These are phyloP conservation scores for Claviceps quebecensis DNA, from an alignment of 2,329 filamentous ascomycete genomes.

Conservation along the genomic window DNA sequence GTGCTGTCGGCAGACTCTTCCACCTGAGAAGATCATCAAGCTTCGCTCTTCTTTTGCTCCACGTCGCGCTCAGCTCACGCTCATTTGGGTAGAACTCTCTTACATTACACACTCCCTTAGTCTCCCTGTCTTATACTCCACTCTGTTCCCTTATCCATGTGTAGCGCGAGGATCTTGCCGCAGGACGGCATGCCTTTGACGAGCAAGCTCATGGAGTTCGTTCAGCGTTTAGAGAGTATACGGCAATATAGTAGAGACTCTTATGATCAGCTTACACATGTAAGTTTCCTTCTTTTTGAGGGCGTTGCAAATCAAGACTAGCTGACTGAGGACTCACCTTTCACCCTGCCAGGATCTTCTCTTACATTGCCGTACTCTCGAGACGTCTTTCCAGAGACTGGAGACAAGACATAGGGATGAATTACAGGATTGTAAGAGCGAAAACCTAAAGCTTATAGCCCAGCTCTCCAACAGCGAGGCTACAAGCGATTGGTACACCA, in stretches of 20 bases:
- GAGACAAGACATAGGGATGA: conserved; percentile 27
- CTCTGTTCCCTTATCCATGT: background rate
- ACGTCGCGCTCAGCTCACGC: too few species aligned
- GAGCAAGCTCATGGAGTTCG: conserved; percentile 28
- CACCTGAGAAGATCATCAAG: too few species aligned
- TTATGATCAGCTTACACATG: conserved; percentile 33
- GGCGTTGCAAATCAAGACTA: background rate
- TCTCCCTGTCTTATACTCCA: background rate
- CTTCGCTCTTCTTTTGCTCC: too few species aligned
- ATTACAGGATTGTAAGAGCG: conserved; percentile 31
- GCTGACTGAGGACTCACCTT: background rate
- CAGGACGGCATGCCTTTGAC: conserved; percentile 12
- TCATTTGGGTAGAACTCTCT: too few species aligned
- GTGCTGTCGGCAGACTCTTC: too few species aligned
- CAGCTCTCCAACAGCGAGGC: conserved; percentile 26
- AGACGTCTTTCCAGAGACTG: conserved; percentile 29
- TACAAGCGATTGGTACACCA: conserved; percentile 19
- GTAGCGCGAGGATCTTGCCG: background rate
- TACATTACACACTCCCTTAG: too few species aligned
- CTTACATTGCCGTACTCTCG: conserved; percentile 24
- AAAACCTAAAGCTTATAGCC: conserved; percentile 38
- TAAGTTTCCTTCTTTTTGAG: conserved; percentile 9
- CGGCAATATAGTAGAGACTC: conserved; percentile 26
- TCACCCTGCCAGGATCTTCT: conserved; percentile 16
- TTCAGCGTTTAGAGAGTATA: conserved; percentile 31